phyloP scores from a whole-genome alignment of 768 basidiomycete species.

The Scleroderma citrinum region DNA sequence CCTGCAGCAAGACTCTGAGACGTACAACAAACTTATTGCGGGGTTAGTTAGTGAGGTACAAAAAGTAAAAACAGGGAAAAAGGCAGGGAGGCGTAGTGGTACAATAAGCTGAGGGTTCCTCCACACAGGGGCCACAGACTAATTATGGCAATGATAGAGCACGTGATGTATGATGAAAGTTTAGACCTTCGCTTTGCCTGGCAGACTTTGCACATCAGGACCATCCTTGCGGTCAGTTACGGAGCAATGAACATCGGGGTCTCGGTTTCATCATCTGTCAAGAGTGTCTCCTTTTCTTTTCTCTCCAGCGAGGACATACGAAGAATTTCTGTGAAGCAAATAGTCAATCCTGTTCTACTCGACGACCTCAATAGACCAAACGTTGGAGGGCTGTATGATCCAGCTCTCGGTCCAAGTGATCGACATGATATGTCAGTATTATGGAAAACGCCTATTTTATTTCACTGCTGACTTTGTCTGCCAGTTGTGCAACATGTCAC shows the following conservation, averaged over 20 bases:
- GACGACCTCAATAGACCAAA: constrained; percentile 94
- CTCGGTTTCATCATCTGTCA: constrained; percentile 79
- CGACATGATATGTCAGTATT: constrained; percentile 81
- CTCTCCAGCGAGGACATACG: constrained; percentile 83
- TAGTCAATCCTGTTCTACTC: constrained; percentile 86
- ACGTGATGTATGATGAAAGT: constrained; percentile 15
- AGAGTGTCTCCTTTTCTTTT: constrained; percentile 89
- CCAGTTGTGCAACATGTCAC: constrained; percentile 89
- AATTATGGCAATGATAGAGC: background rate
- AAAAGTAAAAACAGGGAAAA: constrained; percentile 67
- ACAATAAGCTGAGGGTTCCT: constrained; percentile 29
- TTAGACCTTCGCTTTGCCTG: too few species aligned
- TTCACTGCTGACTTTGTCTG: constrained; percentile 5
- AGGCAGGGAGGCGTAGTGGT: constrained; percentile 44
- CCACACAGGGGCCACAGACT: too few species aligned
- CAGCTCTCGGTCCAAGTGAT: constrained; percentile 86
- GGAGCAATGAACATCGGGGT: constrained; percentile 81
- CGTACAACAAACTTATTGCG: constrained; percentile 85
- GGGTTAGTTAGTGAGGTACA: constrained; percentile 91
- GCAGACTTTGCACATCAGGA: background rate
- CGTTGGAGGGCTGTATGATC: constrained; percentile 89
- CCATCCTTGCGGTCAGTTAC: background rate
- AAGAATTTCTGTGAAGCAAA: constrained; percentile 95
- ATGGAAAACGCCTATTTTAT: background rate
- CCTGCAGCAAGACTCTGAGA: constrained; percentile 82